Percentiles rank a stretch among this genome's conserved stretches.
Conservation (phyloP, 805 yeast genomes). For the Saccharomycopsis sp. region DNA sequence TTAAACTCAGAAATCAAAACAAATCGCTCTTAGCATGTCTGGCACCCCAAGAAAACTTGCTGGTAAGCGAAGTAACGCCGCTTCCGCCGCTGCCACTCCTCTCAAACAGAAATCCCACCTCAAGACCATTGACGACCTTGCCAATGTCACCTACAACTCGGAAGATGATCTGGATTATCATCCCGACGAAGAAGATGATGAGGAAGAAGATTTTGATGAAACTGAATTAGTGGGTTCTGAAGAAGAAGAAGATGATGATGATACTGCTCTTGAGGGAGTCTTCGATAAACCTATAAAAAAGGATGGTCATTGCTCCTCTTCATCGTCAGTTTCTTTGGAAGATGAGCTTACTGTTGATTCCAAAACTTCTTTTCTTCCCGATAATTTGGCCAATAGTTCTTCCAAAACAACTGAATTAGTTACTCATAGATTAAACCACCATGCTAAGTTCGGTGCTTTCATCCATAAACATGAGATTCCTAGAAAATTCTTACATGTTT, state of each 20-base stretch:
- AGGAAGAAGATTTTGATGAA: constrained; percentile 7
- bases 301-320: constrained; percentile 12
- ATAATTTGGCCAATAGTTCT: constrained; percentile 19
- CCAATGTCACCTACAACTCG: constrained; percentile 8
- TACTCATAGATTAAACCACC: constrained; percentile 24
- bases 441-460: constrained; percentile 38
- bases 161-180: constrained; percentile 17
- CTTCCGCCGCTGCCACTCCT: too few species aligned
- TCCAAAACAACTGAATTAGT: neutral
- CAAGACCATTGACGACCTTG: constrained; percentile 1
- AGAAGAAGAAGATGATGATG: constrained; percentile 10
- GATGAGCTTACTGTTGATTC: neutral
- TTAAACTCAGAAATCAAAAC: too few species aligned
- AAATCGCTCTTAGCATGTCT: too few species aligned
- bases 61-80: too few species aligned
- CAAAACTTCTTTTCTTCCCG: neutral
- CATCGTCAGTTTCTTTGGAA: constrained; percentile 14
- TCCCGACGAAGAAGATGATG: constrained; percentile 10
- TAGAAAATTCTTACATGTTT: constrained; percentile 78
- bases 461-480: constrained; percentile 79
- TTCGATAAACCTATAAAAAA: constrained; percentile 9
- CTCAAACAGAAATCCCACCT: too few species aligned
- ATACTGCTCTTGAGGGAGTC: constrained; percentile 3
- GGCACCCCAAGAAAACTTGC: too few species aligned
- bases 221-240: too few species aligned